Base-by-base conservation (phyloP, 805 yeast species). In the Metschnikowia matae region DNA sequence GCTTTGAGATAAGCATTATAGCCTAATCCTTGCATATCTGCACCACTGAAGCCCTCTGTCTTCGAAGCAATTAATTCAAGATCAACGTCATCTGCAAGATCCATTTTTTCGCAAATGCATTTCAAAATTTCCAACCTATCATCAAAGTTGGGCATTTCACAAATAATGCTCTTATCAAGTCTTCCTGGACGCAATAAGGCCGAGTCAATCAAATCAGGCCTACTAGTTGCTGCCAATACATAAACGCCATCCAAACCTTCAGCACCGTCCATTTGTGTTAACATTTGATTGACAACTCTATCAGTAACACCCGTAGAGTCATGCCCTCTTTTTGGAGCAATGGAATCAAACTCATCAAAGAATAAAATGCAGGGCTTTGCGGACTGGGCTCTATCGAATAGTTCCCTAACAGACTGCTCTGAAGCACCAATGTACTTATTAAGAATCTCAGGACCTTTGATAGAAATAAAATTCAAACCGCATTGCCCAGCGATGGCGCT, bases 241-340 rank as follows among this genome's bases (percentile, higher is more conserved):
- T 94, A 92, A 2, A 94, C 98, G 3, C 98, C 97, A 60, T 91
- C 97, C 29, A 91, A 73, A 0, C 98, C 97, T 66, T 94, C 98
- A 0, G 98, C 98, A 71, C 99, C 99, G 67, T 94, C 99, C 96
- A 94, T 91, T 65, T 94, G 97, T 0, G 99, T 94, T 60, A 94
- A 78, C 82, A 94, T 81, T 64, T 94, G 99, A 68, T 94, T 94
- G 23, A 94, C 99, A 38, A 94, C 97, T 59, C 99, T 79, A 65
- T 94, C 99, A 2, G 98, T 94, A 3, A 94, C 98, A 50, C 98
- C 98, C 0, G 98, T 91, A 1, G 96, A 88, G 64, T 92, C 99
- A 62, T 91, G 97, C 2, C 98, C 98, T 77, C 98, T 84, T 65
- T 91, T 91, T 0, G 98, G 98, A 0, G 98, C 97, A 62, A 94